Conservation (phyloP, 208 protist species). For the Trypanosoma cruzi region DNA sequence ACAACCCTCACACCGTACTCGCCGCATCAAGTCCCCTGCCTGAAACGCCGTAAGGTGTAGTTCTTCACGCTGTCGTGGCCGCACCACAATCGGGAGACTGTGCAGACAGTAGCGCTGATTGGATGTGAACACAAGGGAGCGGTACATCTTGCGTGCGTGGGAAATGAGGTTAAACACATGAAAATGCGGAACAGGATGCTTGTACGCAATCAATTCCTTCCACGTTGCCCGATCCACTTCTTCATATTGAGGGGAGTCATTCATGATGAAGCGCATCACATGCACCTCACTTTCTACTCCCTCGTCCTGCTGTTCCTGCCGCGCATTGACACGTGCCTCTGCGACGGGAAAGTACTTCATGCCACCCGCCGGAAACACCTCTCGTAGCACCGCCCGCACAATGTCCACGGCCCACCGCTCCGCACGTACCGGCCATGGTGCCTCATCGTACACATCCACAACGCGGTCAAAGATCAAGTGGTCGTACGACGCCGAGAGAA, state of each 20-base stretch:
- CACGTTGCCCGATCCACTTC: conserved; percentile 69
- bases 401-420: conserved; percentile 83
- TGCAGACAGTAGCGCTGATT: conserved; percentile 75
- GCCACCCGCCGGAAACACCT: conserved; percentile 35
- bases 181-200: conserved; percentile 48
- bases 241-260: conserved; percentile 65
- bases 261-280: conserved; percentile 66
- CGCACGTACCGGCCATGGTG: conserved; percentile 43
- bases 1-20: conserved; percentile 54
- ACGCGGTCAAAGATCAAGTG: conserved; percentile 53
- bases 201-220: conserved; percentile 81
- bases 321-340: conserved; percentile 14
- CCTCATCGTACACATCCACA: conserved; percentile 41
- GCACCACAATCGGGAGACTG: conserved; percentile 46
- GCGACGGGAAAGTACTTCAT: conserved; percentile 61
- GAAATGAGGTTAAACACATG: conserved; percentile 80
- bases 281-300: not conserved
- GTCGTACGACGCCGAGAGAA: conserved; percentile 37
- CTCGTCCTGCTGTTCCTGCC: not conserved
- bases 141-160: conserved; percentile 77
- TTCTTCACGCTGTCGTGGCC: conserved; percentile 35
- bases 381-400: conserved; percentile 39
- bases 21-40: conserved; percentile 66
- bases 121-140: conserved; percentile 72
- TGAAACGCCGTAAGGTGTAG: conserved; percentile 45